Percentiles rank a stretch among this genome's conserved stretches.
Conservation (phyloP, 2,329 filamentous ascomycete genomes). For the Ophiostoma piceae region DNA sequence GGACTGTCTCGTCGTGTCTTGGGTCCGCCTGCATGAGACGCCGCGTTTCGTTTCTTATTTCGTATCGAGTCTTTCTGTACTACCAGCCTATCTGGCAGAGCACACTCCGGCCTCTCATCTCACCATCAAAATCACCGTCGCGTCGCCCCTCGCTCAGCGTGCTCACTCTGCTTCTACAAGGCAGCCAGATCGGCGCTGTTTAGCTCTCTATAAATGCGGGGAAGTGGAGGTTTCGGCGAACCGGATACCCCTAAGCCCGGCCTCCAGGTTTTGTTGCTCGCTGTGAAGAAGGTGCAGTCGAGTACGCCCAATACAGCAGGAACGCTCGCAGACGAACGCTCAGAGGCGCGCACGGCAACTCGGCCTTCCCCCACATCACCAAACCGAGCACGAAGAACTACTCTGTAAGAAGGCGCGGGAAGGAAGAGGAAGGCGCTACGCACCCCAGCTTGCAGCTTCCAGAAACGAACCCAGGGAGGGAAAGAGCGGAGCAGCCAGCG, state of each 20-base stretch:
- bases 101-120: not conserved
- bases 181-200: conserved; percentile 12
- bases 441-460: not conserved
- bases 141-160: not conserved
- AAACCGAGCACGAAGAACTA: no score
- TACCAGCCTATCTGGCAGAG: no score
- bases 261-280: conserved; percentile 15
- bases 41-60: not conserved
- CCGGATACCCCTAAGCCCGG: conserved; percentile 19
- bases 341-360: not conserved
- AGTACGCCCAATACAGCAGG: not conserved
- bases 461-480: not conserved
- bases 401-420: no score
- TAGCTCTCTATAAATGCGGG: conserved; percentile 23
- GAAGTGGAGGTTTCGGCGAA: conserved; percentile 25
- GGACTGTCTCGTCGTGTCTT: not conserved
- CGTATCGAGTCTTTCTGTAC: not conserved
- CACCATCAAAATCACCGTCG: not conserved
- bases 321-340: not conserved
- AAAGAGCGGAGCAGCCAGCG: not conserved
- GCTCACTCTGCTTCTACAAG: not conserved
- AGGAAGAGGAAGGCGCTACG: conserved; percentile 5
- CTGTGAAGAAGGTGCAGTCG: not conserved
- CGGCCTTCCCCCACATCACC: not conserved
- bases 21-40: not conserved